A percentile compares a stretch with the other conserved stretches of the same genome.
Evolutionary conservation across 2,329 filamentous ascomycete species (phyloP).

Genomic region (Whalleya microplaca): DNA sequence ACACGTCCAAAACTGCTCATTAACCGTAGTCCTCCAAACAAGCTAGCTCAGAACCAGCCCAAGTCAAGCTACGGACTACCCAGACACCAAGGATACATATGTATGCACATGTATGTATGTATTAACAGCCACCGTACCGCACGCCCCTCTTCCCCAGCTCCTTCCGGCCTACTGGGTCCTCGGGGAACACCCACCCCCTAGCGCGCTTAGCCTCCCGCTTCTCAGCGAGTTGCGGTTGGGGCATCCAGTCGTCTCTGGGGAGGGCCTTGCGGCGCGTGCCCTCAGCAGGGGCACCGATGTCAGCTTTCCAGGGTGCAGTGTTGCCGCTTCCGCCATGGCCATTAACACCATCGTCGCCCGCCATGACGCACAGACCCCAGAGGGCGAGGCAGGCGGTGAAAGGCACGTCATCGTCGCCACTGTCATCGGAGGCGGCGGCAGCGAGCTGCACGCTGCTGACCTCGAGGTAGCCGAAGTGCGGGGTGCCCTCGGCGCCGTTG

Average conservation of each 20-base stretch:
- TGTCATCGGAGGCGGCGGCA: slow-evolving; percentile 38
- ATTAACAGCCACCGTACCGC: slow-evolving; percentile 53
- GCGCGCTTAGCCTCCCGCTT: slow-evolving; percentile 76
- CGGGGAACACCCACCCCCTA: slow-evolving; percentile 75
- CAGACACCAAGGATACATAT: not conserved
- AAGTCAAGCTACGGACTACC: not conserved
- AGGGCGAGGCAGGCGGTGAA: slow-evolving; percentile 75
- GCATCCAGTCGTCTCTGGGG: slow-evolving; percentile 76
- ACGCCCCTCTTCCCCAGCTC: slow-evolving; percentile 71
- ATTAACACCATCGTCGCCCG: slow-evolving; percentile 61
- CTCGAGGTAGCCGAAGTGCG: slow-evolving; percentile 89
- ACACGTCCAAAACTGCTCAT: slow-evolving; percentile 1
- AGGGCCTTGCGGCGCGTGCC: slow-evolving; percentile 71
- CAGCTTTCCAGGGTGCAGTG: slow-evolving; percentile 60
- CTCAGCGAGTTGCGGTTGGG: slow-evolving; percentile 71
- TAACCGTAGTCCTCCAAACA: not conserved
- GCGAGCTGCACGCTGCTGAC: slow-evolving; percentile 65
- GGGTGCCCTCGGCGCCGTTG: slow-evolving; percentile 71
- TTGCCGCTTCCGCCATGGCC: slow-evolving; percentile 49
- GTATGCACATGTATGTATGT: too few species aligned
- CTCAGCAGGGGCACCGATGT: slow-evolving; percentile 76
- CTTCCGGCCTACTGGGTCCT: slow-evolving; percentile 72
- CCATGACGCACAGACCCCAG: slow-evolving; percentile 77
- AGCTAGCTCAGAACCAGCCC: slow-evolving; percentile 14
- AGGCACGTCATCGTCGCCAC: slow-evolving; percentile 46